Percentiles rank a stretch among this genome's conserved stretches.
These are phyloP conservation scores for Pestalotiopsis fici DNA, from an alignment of 2,329 filamentous ascomycete species.

Conservation along the genomic window DNA sequence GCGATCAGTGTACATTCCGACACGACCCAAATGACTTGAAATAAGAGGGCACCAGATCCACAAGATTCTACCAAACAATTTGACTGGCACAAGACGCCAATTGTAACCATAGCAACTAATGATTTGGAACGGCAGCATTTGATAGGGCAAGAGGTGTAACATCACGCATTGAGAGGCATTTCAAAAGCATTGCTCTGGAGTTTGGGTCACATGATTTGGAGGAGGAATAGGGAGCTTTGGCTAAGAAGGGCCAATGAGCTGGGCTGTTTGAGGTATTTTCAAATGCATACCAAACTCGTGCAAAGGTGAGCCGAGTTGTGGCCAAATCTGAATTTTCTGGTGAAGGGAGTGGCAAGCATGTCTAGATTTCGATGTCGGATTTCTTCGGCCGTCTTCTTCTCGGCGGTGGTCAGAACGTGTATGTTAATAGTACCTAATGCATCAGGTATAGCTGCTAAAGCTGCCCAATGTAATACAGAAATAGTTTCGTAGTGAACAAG, in stretches of 20 bases:
- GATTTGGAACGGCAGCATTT: not conserved
- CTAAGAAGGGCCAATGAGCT: not conserved
- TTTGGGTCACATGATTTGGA: not conserved
- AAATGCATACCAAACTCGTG: not conserved
- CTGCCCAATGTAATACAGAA: no score
- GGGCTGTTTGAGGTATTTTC: not conserved
- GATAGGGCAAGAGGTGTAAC: not conserved
- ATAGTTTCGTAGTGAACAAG: no score
- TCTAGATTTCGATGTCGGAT: no score
- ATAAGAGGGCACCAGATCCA: slow-evolving; percentile 6
- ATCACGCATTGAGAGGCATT: not conserved
- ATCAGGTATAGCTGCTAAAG: no score
- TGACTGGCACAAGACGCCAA: not conserved
- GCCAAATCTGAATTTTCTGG: no score
- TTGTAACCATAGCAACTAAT: not conserved
- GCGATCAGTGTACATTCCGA: slow-evolving; percentile 73
- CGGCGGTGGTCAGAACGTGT: no score
- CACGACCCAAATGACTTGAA: slow-evolving; percentile 52
- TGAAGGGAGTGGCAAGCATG: no score
- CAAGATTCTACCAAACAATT: not conserved
- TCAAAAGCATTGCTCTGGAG: not conserved
- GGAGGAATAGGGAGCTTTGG: not conserved
- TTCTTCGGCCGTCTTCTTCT: no score
- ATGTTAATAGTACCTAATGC: no score
- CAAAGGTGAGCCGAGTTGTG: no score